A percentile compares a stretch with the other conserved stretches of the same genome.
Conservation (phyloP, 1,284 basidiomycete genomes). For the Ceratobasidium sp. region DNA sequence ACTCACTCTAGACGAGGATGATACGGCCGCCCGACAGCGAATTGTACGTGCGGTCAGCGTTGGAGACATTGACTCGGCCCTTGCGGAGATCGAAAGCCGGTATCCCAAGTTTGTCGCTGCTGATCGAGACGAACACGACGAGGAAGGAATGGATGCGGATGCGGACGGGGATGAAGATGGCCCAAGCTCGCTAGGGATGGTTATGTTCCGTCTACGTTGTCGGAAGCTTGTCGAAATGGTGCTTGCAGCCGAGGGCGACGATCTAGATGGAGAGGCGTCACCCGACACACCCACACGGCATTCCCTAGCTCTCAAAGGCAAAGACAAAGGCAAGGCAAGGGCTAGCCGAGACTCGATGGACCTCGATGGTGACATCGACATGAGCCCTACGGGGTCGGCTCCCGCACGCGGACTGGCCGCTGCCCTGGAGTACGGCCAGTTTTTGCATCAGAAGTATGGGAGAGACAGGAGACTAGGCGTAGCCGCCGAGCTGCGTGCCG, state of each 20-base stretch:
- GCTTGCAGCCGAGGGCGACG: slow-evolving; percentile 61
- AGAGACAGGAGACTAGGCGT: slow-evolving; percentile 69
- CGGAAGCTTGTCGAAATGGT: slow-evolving; percentile 85
- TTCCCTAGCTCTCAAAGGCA: slow-evolving; percentile 34
- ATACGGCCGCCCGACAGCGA: slow-evolving; percentile 63
- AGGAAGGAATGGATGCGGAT: slow-evolving; percentile 66
- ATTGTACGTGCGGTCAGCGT: slow-evolving; percentile 73
- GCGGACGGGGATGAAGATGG: slow-evolving; percentile 6
- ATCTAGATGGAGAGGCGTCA: slow-evolving; percentile 41
- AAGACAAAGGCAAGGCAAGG: slow-evolving; percentile 53
- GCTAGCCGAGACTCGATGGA: slow-evolving; percentile 59
- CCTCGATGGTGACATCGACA: slow-evolving; percentile 51
- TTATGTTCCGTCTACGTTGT: slow-evolving; percentile 74
- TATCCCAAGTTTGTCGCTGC: slow-evolving; percentile 70
- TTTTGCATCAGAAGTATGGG: slow-evolving; percentile 73
- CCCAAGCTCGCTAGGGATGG: slow-evolving; percentile 23
- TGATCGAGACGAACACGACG: slow-evolving; percentile 36
- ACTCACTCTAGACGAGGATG: slow-evolving; percentile 37
- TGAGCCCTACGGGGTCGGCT: slow-evolving; percentile 49
- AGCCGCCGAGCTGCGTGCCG: slow-evolving; percentile 70
- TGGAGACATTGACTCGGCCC: slow-evolving; percentile 79
- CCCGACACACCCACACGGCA: slow-evolving; percentile 38
- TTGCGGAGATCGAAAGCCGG: slow-evolving; percentile 64
- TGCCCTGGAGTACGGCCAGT: slow-evolving; percentile 76
- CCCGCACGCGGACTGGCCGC: slow-evolving; percentile 67